phyloP scores from a whole-genome alignment of 805 yeast genomes.

The Candida chauliodis region DNA sequence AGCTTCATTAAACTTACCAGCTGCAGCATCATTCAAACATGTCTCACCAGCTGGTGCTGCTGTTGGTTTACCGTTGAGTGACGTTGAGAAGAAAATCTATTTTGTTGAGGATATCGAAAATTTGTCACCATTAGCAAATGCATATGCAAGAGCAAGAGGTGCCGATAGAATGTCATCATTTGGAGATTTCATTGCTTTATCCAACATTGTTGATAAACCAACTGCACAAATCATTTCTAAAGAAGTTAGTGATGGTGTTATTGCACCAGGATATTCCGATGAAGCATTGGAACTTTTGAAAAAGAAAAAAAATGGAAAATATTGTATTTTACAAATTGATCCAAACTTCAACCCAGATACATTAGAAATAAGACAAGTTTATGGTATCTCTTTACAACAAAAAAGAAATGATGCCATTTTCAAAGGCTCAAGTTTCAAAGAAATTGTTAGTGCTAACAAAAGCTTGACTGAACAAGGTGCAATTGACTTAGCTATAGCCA shows the following conservation, averaged over 20 bases:
- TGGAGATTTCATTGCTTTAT: slow-evolving; percentile 97
- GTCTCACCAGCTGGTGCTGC: slow-evolving; percentile 99
- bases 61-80: slow-evolving; percentile 90
- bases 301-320: slow-evolving; percentile 96
- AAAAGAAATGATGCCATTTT: slow-evolving; percentile 97
- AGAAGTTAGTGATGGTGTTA: slow-evolving; percentile 98
- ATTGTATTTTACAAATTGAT: slow-evolving; percentile 93
- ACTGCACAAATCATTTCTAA: slow-evolving; percentile 96
- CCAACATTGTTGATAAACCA: slow-evolving; percentile 92
- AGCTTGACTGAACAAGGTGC: slow-evolving; percentile 86
- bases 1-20: slow-evolving; percentile 91
- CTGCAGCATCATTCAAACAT: slow-evolving; percentile 98
- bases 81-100: slow-evolving; percentile 89
- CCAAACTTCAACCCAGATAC: slow-evolving; percentile 84
- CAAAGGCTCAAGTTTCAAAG: slow-evolving; percentile 84
- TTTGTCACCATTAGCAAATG: slow-evolving; percentile 94
- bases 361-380: slow-evolving; percentile 89
- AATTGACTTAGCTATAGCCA: slow-evolving; percentile 93
- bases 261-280: slow-evolving; percentile 94
- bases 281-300: slow-evolving; percentile 87
- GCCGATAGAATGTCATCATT: slow-evolving; percentile 99
- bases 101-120: slow-evolving; percentile 93
- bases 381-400: slow-evolving; percentile 93
- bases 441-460: slow-evolving; percentile 85
- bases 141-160: slow-evolving; percentile 99